Percentiles rank a stretch among this genome's conserved stretches.
Evolutionary conservation across 2,329 filamentous ascomycete species (phyloP).

Genomic region (Botrytis paeoniae): DNA sequence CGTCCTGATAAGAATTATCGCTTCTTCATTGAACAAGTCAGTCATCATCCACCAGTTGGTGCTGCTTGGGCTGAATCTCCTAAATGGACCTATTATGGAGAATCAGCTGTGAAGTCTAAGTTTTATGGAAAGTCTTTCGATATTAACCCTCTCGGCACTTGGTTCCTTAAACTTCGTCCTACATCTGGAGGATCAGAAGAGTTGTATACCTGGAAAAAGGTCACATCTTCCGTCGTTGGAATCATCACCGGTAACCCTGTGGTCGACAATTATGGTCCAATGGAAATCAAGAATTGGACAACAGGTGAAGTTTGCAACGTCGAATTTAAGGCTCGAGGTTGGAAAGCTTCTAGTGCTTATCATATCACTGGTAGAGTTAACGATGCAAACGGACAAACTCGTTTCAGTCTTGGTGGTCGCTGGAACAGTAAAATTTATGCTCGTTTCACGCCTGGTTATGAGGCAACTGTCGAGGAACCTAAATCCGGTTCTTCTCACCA

Average conservation of each 20-base stretch:
- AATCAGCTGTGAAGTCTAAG: conserved; percentile 91
- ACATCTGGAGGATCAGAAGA: conserved; percentile 73
- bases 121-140: conserved; percentile 98
- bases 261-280: conserved; percentile 95
- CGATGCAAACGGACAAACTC: conserved; percentile 73
- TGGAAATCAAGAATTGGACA: conserved; percentile 97
- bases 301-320: conserved; percentile 87
- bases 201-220: conserved; percentile 98
- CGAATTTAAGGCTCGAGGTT: conserved; percentile 93
- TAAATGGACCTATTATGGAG: conserved; percentile 96
- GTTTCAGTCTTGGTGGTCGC: conserved; percentile 85
- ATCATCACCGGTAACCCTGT: conserved; percentile 96
- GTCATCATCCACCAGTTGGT: conserved; percentile 92
- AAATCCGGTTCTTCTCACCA: conserved; percentile 41
- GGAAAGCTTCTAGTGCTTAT: conserved; percentile 91
- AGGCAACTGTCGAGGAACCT: conserved; percentile 65
- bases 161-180: conserved; percentile 86
- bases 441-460: conserved; percentile 85
- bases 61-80: conserved; percentile 90
- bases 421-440: conserved; percentile 99
- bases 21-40: conserved; percentile 98
- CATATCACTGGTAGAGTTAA: conserved; percentile 84
- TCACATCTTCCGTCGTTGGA: conserved; percentile 93
- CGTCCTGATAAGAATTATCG: conserved; percentile 95
- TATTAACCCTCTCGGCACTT: conserved; percentile 92